These are phyloP conservation scores for Podila epicladia DNA, from an alignment of 192 early-diverging fungal genomes.

Conservation along the genomic window DNA sequence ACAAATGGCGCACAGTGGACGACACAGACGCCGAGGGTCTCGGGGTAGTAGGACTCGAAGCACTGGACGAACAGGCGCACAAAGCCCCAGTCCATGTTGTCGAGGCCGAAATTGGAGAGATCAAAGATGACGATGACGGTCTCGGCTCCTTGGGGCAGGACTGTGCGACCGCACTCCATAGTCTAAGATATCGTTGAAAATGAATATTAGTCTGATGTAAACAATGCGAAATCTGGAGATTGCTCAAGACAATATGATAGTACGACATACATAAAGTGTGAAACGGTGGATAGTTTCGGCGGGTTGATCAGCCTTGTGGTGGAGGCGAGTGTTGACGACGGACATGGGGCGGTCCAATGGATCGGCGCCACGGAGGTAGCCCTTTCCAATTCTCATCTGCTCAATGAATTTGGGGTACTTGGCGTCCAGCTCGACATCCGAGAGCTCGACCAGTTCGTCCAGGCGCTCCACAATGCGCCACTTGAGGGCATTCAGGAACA, in stretches of 20 bases:
- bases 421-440: conserved; percentile 36
- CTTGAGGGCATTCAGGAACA: too few relatives aligned
- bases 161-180: conserved; percentile 67
- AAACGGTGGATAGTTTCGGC: too few relatives aligned
- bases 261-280: too few relatives aligned
- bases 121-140: conserved; percentile 78
- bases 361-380: conserved; percentile 47
- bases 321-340: conserved; percentile 30
- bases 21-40: conserved; percentile 51
- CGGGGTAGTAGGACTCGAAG: too few relatives aligned
- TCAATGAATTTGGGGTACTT: conserved; percentile 19
- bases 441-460: conserved; percentile 43
- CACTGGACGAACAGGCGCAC: too few relatives aligned
- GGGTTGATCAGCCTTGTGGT: too few relatives aligned
- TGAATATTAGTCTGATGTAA: too few relatives aligned
- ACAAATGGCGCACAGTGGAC: conserved; percentile 90
- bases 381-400: conserved; percentile 43
- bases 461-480: conserved; percentile 44
- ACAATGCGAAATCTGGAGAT: too few relatives aligned
- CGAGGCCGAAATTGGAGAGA: conserved; percentile 74
- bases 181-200: conserved; percentile 8
- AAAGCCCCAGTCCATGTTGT: conserved; percentile 58
- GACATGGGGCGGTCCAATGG: conserved; percentile 32
- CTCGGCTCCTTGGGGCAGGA: conserved; percentile 65
- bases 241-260: too few relatives aligned